Base-by-base conservation (phyloP, 1,284 basidiomycete genomes). In the Tilletia setariae region DNA sequence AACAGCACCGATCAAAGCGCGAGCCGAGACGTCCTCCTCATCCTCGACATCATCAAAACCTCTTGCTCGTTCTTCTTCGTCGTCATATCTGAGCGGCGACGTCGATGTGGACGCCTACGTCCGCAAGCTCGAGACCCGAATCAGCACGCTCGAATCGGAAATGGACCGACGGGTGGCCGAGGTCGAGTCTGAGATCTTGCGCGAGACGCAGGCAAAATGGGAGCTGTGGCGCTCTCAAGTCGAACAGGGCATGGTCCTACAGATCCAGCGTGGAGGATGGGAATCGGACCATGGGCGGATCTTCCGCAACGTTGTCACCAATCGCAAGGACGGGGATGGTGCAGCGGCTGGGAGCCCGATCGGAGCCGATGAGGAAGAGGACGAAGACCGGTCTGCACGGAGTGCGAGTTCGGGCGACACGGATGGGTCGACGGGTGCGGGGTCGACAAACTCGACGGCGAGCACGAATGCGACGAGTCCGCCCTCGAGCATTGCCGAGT, bases 101-200 rank as follows among this genome's bases (percentile, higher is more conserved):
- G n/a, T 32, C 30, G 32, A 61, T n/a, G 28, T 61, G 15, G 56
- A 61, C n/a, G 56, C 56, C 28, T 30, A 61, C 28, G 56, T 61
- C 9, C 56, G 56, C 15, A 25, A 61, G 30, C 56, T 61, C 28
- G 56, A 61, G 28, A 7, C 56, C 7, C 56, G 56, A 19, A 61
- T 61, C 28, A 30, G 28, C 16, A 30, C 56, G 1, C 56, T 61
- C 56, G 56, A 61, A 40, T 61, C 56, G 28, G 56, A 61, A 30
- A 61, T 61, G 56, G 56, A 61, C 56, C 56, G 56, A 19, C 56
- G 56, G 30, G 56, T 61, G 28, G 56, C 56, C 25, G 56, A 61
- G 28, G 56, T 61, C 28, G 56, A 61, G 28, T 61, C 56, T 9
- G 56, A 61, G 56, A 61, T 61, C 56, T 21, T 61, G n/a, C 56